Conservation (phyloP, 495 filamentous ascomycete genomes). For the Aspergillus hancockii region DNA sequence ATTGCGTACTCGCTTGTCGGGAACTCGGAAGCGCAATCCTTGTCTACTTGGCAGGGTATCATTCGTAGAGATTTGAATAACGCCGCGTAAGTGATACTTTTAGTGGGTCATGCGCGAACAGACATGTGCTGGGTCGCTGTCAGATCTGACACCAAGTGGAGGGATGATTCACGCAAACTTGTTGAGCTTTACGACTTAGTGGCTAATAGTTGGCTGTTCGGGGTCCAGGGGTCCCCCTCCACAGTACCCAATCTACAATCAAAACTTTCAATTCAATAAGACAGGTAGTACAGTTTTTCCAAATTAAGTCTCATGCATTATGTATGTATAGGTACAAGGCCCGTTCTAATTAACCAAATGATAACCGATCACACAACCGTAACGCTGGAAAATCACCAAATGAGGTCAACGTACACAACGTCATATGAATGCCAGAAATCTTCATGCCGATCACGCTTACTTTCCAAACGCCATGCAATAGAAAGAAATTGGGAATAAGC, state of each 20-base stretch:
- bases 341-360: neutral
- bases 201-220: too few relatives aligned
- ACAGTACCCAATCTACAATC: neutral
- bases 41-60: neutral
- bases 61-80: neutral
- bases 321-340: slow-evolving; percentile 1
- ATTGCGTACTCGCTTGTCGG: neutral
- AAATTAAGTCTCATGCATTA: neutral
- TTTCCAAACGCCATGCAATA: slow-evolving; percentile 16
- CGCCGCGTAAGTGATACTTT: neutral
- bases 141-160: neutral
- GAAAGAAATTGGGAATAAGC: slow-evolving; percentile 4
- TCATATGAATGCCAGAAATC: neutral
- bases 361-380: neutral
- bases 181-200: slow-evolving; percentile 14
- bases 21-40: neutral
- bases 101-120: slow-evolving; percentile 1
- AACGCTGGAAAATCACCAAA: neutral
- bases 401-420: neutral
- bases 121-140: neutral
- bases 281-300: neutral
- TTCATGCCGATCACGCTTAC: slow-evolving; percentile 9
- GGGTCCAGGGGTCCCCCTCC: neutral
- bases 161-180: slow-evolving; percentile 9
- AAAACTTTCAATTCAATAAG: neutral